Evolutionary conservation across 2,329 filamentous ascomycete species (phyloP), one percentile per base, ranked within the genome.

Genomic region (Rugonectria rugulosa): DNA sequence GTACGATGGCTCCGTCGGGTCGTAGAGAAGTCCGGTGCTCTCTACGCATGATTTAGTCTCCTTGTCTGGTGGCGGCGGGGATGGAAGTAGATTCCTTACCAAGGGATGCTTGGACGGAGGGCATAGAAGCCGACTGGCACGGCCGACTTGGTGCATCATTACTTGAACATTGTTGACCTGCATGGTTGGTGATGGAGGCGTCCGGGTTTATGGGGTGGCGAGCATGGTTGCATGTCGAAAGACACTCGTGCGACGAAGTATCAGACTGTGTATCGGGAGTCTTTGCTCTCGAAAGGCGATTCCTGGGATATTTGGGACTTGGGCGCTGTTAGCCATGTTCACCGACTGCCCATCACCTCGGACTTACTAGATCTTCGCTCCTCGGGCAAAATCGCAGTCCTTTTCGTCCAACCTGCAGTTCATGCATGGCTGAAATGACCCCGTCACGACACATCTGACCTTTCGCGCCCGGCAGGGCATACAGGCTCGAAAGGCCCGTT

Each of bases 331-430:
- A 66, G 52, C 9, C 9, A 5, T 24, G 15, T 2, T 0, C 8
- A 31, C 3, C 8, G 7, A 14, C 3, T 8, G 10, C n/a, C 14
- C 7, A 2, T n/a, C n/a, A 26, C 15, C 11, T 26, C 10, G 21
- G 4, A 17, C 61, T 38, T 17, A 53, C 65, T 51, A 48, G 32
- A 60, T 59, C 3, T 63, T 62, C 40, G 61, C 56, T 5, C 59
- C 38, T 19, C 48, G 59, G 37, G 60, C 64, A 21, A 63, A 67
- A 0, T 62, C 61, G 40, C 65, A 67, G 5, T 62, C 54, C 23
- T 67, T 67, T n/a, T 59, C 63, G 31, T 63, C 63, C 11, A 66
- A 54, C 41, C 60, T 61, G 42, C 65, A 67, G 15, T 67, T 67
- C 61, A 67, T 60, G 53, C 65, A 67, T 8, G 65, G 65, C 14